Evolutionary conservation across 257 asterid genomes (phyloP).

Genomic region (Haberlea rhodopensis): DNA sequence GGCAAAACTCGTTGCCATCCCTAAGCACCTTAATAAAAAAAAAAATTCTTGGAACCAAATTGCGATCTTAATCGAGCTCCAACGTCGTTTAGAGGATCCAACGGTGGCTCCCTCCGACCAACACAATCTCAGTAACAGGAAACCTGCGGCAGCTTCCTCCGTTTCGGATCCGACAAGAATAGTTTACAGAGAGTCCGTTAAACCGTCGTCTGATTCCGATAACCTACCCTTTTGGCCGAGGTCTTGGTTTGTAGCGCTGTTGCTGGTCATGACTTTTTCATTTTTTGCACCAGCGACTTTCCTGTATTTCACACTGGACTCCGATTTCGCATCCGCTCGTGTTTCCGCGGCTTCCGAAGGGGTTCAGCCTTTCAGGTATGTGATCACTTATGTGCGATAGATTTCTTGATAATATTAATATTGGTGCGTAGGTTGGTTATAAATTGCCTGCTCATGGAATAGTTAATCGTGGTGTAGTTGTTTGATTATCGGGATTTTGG

Average conservation of each 20-base stretch:
- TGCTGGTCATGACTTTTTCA: slow-evolving; percentile 64
- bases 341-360: slow-evolving; percentile 92
- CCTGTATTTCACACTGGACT: slow-evolving; percentile 56
- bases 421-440: slow-evolving; percentile 5
- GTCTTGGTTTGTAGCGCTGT: slow-evolving; percentile 53
- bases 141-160: slow-evolving; percentile 49
- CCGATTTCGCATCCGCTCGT: slow-evolving; percentile 48
- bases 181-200: slow-evolving; percentile 44
- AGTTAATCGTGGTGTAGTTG: not conserved
- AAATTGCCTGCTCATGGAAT: slow-evolving; percentile 1
- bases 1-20: too few relatives aligned
- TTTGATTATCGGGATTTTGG: slow-evolving; percentile 3
- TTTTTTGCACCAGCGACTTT: slow-evolving; percentile 64
- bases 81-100: slow-evolving; percentile 39
- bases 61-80: slow-evolving; percentile 51
- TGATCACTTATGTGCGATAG: not conserved
- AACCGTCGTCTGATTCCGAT: slow-evolving; percentile 43
- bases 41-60: not conserved
- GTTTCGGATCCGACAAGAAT: slow-evolving; percentile 43
- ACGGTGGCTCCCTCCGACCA: slow-evolving; percentile 85
- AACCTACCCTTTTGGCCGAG: slow-evolving; percentile 62
- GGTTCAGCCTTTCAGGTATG: slow-evolving; percentile 85
- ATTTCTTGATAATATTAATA: not conserved
- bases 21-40: too few relatives aligned
- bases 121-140: slow-evolving; percentile 59